Evolutionary conservation across 2,329 filamentous ascomycete genomes (phyloP).

Genomic region (Conoideocrella luteorostrata): DNA sequence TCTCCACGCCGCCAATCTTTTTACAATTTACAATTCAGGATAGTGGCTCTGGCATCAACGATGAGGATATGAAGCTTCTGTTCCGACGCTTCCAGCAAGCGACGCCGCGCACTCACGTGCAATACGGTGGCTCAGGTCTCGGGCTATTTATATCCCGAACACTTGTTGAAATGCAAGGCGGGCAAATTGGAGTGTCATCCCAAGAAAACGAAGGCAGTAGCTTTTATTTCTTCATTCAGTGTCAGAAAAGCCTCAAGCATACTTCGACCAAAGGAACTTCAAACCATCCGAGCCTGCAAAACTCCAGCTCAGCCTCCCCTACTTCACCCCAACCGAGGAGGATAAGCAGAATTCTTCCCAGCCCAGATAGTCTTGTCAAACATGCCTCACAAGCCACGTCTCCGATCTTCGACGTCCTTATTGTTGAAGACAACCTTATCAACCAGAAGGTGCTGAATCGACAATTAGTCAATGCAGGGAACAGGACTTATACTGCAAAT

Average conservation of each 20-base stretch:
- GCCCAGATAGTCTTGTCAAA: neutral
- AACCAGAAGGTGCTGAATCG: constrained; percentile 58
- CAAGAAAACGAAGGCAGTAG: constrained; percentile 8
- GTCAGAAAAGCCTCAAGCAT: neutral
- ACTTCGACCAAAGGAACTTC: neutral
- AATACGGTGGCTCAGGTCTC: constrained; percentile 63
- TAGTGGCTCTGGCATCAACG: constrained; percentile 57
- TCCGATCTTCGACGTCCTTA: constrained; percentile 48
- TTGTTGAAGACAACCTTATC: constrained; percentile 62
- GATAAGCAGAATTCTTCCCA: neutral
- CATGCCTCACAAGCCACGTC: neutral
- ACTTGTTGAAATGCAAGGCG: constrained; percentile 68
- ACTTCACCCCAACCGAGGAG: neutral
- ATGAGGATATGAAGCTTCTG: constrained; percentile 58
- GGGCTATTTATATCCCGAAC: constrained; percentile 71
- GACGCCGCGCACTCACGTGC: constrained; percentile 60
- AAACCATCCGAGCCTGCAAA: neutral
- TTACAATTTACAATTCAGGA: constrained; percentile 66
- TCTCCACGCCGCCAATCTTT: neutral
- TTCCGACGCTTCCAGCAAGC: constrained; percentile 65
- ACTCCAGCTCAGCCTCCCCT: neutral
- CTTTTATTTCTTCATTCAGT: constrained; percentile 8
- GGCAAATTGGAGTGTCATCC: constrained; percentile 62
- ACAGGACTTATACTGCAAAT: constrained; percentile 56
- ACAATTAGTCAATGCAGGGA: constrained; percentile 53